Evolutionary conservation across 495 filamentous ascomycete species (phyloP), one percentile per base, ranked within the genome.

Genomic region (Xylaria nigripes): DNA sequence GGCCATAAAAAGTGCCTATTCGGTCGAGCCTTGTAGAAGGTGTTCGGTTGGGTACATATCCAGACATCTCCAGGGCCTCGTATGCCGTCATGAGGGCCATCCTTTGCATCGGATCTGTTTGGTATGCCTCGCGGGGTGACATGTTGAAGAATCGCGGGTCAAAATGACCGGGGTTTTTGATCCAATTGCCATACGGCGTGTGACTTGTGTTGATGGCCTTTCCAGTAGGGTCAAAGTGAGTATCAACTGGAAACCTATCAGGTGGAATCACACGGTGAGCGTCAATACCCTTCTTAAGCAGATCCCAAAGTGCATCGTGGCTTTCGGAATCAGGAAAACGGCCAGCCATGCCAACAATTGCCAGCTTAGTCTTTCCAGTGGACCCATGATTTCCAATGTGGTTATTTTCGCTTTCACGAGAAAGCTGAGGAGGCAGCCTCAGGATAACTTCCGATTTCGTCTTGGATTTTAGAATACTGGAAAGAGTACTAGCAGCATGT

Each of bases 101-200:
- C 38, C 91, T 80, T 66, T 94, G 90, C 72, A 90, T 90, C 0
- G 91, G 91, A 66, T 96, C 91, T 0, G 89, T 90, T 58, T 94
- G 87, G 42, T 80, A 76, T 6, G 91, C 91, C 72, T 96, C 91
- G 55, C 90, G 86, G 1, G 90, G 90, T 15, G 91, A 96, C 84
- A 96, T 94, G 70, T 90, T 94, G 82, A 96, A 96, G 71, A 95
- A 95, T 0, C 83, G 77, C 27, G 87, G 82, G 51, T 96, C 91
- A 63, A 96, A 96, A 24, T 86, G 70, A 9, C 87, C 87, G 0
- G 90, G 87, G 47, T 95, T 80, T 43, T 93, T 82, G 59, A 95
- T 89, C 77, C 87, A 96, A 71, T 89, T 92, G 6, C 90, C 90
- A 56, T 87, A 94, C 3, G 85, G 86, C 1, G 88, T 90, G 62